Evolutionary conservation across 345 rosid species (phyloP).

Genomic region (Brassica cretica): DNA sequence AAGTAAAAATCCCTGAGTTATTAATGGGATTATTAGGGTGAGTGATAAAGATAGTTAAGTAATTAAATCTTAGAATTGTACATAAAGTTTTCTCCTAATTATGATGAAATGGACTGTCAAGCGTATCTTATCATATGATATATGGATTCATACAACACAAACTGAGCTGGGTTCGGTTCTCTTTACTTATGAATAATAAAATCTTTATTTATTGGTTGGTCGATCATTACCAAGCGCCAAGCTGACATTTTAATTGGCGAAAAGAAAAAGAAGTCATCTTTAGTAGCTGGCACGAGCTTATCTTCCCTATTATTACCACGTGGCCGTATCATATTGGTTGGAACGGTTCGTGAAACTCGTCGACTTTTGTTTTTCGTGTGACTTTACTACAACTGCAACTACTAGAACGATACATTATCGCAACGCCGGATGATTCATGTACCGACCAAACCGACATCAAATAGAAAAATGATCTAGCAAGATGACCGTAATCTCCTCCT

Average conservation of each 20-base stretch:
- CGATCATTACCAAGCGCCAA: conserved; percentile 16
- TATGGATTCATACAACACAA: conserved; percentile 14
- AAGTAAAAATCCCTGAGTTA: background rate
- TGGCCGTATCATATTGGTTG: conserved; percentile 13
- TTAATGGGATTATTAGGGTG: background rate
- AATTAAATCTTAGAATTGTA: background rate
- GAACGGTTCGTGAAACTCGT: background rate
- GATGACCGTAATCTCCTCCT: conserved; percentile 29
- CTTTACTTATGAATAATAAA: background rate
- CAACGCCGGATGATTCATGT: conserved; percentile 19
- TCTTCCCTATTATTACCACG: conserved; percentile 14
- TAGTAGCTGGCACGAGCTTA: conserved; percentile 25
- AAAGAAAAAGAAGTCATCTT: background rate
- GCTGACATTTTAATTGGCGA: conserved; percentile 3
- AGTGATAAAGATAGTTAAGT: conserved; percentile 9
- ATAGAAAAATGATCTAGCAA: background rate
- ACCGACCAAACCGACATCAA: conserved; percentile 9
- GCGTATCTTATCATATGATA: conserved; percentile 28
- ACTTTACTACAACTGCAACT: background rate
- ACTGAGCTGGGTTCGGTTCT: conserved; percentile 22
- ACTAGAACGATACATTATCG: background rate
- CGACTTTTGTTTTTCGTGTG: background rate
- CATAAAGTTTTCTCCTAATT: background rate
- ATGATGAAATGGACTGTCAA: conserved; percentile 30
- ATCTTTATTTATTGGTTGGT: conserved; percentile 17